These are phyloP conservation scores for Endothia cerciana DNA, from an alignment of 2,329 filamentous ascomycete genomes.

Conservation along the genomic window DNA sequence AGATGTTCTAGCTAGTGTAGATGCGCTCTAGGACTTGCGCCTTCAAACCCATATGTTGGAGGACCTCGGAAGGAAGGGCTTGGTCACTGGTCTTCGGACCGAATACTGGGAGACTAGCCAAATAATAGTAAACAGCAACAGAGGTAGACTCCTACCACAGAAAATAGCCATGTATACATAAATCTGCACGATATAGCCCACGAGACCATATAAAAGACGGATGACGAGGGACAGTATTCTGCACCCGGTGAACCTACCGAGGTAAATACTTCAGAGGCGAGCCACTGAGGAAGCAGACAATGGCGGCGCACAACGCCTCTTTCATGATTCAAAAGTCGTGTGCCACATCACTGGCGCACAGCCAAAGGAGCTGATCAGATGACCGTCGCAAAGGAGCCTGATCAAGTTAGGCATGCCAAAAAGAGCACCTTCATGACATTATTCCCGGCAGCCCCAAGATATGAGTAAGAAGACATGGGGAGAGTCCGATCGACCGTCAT, in stretches of 20 bases:
- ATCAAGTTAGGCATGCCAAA: background rate
- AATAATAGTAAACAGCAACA: too few species aligned
- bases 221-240: background rate
- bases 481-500: background rate
- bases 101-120: too few species aligned
- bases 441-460: constrained; percentile 2
- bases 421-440: background rate
- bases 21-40: too few species aligned
- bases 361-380: background rate
- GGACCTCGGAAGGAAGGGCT: too few species aligned
- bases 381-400: background rate
- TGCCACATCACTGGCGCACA: background rate
- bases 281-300: background rate
- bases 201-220: background rate
- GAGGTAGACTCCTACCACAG: too few species aligned
- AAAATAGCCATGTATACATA: too few species aligned
- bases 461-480: background rate
- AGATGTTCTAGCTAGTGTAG: too few species aligned
- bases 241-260: background rate
- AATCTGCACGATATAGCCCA: background rate
- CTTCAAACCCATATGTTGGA: too few species aligned
- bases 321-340: background rate
- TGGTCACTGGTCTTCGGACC: too few species aligned
- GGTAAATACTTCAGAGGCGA: background rate
- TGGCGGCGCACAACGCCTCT: background rate